Evolutionary conservation across 2,329 filamentous ascomycete species (phyloP).

Genomic region (Fusarium albidum): DNA sequence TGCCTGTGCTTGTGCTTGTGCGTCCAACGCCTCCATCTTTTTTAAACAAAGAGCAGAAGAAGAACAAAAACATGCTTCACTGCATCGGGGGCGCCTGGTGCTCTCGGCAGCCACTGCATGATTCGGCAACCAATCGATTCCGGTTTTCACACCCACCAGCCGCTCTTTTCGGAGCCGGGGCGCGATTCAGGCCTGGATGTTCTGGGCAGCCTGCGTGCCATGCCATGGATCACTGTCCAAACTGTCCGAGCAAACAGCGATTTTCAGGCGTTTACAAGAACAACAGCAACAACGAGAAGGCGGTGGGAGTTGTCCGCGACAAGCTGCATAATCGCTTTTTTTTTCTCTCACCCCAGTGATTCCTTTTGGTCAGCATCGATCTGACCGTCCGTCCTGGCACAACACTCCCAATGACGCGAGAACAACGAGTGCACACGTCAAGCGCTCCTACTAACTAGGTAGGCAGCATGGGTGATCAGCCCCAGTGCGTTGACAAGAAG

Average conservation of each 20-base stretch:
- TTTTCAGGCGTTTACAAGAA: conserved; percentile 36
- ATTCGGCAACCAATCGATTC: conserved; percentile 34
- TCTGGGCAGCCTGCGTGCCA: conserved; percentile 31
- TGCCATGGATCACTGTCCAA: background rate
- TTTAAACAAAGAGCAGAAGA: conserved; percentile 17
- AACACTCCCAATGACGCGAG: conserved; percentile 35
- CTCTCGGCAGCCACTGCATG: conserved; percentile 33
- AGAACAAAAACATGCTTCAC: conserved; percentile 28
- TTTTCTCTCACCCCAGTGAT: background rate
- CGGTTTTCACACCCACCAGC: conserved; percentile 1
- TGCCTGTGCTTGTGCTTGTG: conserved; percentile 3
- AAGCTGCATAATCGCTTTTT: conserved; percentile 1
- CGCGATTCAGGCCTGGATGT: conserved; percentile 35
- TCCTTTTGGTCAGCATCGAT: conserved; percentile 18
- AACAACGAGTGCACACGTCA: conserved; percentile 35
- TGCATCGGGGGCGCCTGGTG: conserved; percentile 35
- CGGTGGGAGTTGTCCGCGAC: conserved; percentile 26
- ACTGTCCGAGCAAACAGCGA: conserved; percentile 14
- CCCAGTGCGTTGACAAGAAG: no score
- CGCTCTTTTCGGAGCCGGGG: conserved; percentile 17
- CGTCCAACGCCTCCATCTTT: conserved; percentile 25
- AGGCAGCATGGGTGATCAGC: background rate
- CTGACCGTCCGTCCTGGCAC: background rate
- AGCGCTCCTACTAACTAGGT: conserved; percentile 7
- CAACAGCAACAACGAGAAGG: conserved; percentile 27